phyloP scores from a whole-genome alignment of 352 stramenopile genomes.

The Phytophthora capsici region DNA sequence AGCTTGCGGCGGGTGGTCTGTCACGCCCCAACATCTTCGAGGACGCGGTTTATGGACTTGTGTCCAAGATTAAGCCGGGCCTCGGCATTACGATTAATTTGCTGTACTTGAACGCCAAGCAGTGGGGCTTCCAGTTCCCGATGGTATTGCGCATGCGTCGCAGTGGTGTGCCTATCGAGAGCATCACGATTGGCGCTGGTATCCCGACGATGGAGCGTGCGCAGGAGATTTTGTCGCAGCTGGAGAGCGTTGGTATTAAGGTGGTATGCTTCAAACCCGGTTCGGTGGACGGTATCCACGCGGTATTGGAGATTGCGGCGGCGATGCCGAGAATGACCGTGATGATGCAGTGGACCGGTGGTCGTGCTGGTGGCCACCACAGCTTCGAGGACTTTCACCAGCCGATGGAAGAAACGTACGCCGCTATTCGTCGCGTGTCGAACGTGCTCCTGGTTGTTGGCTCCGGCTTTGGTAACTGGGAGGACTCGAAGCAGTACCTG shows the following conservation, averaged over 20 bases:
- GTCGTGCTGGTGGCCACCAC: slow-evolving; percentile 88
- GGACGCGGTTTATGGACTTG: slow-evolving; percentile 60
- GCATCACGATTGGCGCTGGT: slow-evolving; percentile 87
- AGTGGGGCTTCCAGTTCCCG: slow-evolving; percentile 91
- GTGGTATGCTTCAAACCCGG: slow-evolving; percentile 86
- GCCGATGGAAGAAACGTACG: slow-evolving; percentile 78
- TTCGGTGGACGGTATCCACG: slow-evolving; percentile 75
- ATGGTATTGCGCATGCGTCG: slow-evolving; percentile 86
- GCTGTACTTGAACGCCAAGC: slow-evolving; percentile 90
- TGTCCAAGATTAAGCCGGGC: slow-evolving; percentile 76
- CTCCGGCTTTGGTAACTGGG: slow-evolving; percentile 88
- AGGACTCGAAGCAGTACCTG: slow-evolving; percentile 80
- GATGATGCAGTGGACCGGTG: slow-evolving; percentile 90
- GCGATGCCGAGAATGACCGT: slow-evolving; percentile 69
- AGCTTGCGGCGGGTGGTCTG: slow-evolving; percentile 81
- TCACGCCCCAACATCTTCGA: slow-evolving; percentile 80
- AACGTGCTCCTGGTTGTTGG: slow-evolving; percentile 89
- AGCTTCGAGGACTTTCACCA: slow-evolving; percentile 91
- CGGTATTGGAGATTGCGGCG: slow-evolving; percentile 80
- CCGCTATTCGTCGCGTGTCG: slow-evolving; percentile 71
- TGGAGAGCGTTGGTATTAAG: slow-evolving; percentile 74
- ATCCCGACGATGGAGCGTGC: slow-evolving; percentile 84
- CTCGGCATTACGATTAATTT: slow-evolving; percentile 87
- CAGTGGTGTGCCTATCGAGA: slow-evolving; percentile 83
- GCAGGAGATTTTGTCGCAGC: slow-evolving; percentile 78